phyloP scores from a whole-genome alignment of 2,329 filamentous ascomycete genomes.

The Monosporascus sp. region DNA sequence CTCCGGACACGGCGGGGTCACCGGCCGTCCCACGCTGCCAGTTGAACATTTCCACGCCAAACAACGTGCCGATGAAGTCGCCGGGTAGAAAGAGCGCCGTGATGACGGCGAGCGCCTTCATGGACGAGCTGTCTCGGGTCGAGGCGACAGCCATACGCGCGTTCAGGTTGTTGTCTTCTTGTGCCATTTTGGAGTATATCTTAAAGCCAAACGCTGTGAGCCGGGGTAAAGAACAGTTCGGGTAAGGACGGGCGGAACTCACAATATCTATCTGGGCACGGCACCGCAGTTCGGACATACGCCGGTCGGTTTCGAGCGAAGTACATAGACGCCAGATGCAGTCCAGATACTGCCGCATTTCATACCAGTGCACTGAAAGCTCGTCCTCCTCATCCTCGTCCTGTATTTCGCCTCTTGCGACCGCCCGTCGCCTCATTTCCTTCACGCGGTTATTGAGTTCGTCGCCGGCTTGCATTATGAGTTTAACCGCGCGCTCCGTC shows the following conservation, averaged over 20 bases:
- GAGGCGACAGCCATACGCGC: conserved; percentile 69
- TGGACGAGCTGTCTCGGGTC: conserved; percentile 50
- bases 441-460: conserved; percentile 31
- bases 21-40: conserved; percentile 27
- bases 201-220: conserved; percentile 13
- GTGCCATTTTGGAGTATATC: conserved; percentile 45
- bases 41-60: conserved; percentile 44
- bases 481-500: conserved; percentile 41
- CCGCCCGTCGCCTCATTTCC: conserved; percentile 13
- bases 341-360: conserved; percentile 42
- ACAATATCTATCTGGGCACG: conserved; percentile 43
- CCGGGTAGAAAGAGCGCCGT: conserved; percentile 43
- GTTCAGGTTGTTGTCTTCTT: conserved; percentile 45
- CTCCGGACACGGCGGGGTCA: conserved; percentile 27
- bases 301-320: conserved; percentile 39
- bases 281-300: conserved; percentile 41
- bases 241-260: conserved; percentile 8
- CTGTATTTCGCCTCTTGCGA: conserved; percentile 5
- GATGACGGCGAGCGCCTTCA: conserved; percentile 44
- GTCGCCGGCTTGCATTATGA: conserved; percentile 38
- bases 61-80: conserved; percentile 40
- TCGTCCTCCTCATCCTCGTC: conserved; percentile 21
- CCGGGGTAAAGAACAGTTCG: neutral
- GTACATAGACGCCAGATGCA: conserved; percentile 38
- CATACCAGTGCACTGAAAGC: conserved; percentile 38